phyloP scores from a whole-genome alignment of 2,329 filamentous ascomycete species.

The Neopestalotiopsis clavispora region DNA sequence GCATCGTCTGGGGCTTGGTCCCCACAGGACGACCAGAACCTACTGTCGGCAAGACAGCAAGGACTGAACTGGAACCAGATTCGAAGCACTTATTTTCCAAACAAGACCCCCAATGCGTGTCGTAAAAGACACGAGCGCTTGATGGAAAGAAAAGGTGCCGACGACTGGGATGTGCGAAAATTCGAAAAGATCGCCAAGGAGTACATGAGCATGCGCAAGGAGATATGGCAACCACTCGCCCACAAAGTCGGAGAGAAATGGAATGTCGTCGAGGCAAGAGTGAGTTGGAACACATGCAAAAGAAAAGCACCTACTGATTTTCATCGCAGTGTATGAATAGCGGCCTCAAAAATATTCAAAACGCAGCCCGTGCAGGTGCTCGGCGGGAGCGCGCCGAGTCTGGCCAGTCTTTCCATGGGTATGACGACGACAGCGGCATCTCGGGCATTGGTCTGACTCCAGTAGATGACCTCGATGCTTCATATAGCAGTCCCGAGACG shows the following conservation, averaged over 20 bases:
- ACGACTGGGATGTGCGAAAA: constrained; percentile 80
- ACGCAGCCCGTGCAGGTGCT: constrained; percentile 67
- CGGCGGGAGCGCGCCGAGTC: constrained; percentile 67
- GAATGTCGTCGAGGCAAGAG: constrained; percentile 71
- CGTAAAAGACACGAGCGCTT: constrained; percentile 87
- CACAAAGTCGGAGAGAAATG: constrained; percentile 81
- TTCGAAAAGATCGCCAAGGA: constrained; percentile 75
- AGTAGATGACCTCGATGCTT: constrained; percentile 63
- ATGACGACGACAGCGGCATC: constrained; percentile 75
- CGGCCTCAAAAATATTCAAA: constrained; percentile 80
- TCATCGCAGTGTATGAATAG: constrained; percentile 75
- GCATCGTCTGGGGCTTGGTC: constrained; percentile 74
- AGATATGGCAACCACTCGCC: constrained; percentile 81
- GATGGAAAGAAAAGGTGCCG: constrained; percentile 74
- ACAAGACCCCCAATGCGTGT: constrained; percentile 82
- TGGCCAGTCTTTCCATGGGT: constrained; percentile 48
- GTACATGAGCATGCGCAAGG: constrained; percentile 79
- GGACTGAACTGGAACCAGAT: constrained; percentile 87
- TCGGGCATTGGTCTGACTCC: constrained; percentile 64
- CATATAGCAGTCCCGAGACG: constrained; percentile 60
- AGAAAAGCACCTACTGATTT: no score
- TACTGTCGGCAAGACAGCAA: constrained; percentile 73
- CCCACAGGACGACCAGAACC: constrained; percentile 72
- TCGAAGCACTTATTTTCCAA: constrained; percentile 75
- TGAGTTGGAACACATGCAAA: constrained; percentile 37